A percentile compares a stretch with the other conserved stretches of the same genome.
Evolutionary conservation across 2,329 filamentous ascomycete species (phyloP).

Genomic region (Camillea tinctor): DNA sequence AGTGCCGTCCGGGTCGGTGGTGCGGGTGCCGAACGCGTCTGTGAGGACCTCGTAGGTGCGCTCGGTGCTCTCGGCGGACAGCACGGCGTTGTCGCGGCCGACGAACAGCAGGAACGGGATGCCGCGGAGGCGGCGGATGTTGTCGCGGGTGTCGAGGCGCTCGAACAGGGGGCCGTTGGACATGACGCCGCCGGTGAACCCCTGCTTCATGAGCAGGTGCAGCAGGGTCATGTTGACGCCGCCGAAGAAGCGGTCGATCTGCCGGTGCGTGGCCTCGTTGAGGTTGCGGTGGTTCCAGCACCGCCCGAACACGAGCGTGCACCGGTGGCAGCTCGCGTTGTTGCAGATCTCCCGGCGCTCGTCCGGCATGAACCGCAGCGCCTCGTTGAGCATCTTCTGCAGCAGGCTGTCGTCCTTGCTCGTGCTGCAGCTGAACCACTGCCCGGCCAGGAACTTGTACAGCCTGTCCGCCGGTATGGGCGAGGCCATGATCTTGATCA

Average conservation of each 20-base stretch:
- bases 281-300: constrained; percentile 66
- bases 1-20: neutral
- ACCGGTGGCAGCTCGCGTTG: constrained; percentile 60
- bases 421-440: constrained; percentile 56
- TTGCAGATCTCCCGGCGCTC: constrained; percentile 57
- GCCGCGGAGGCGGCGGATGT: constrained; percentile 48
- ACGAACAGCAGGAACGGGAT: constrained; percentile 57
- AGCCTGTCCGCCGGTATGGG: constrained; percentile 50
- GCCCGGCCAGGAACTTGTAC: constrained; percentile 47
- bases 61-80: constrained; percentile 53
- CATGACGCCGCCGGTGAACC: constrained; percentile 49
- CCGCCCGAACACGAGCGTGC: constrained; percentile 59
- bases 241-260: constrained; percentile 61
- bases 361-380: constrained; percentile 57
- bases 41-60: constrained; percentile 52
- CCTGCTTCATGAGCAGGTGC: constrained; percentile 56
- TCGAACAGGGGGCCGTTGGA: constrained; percentile 48
- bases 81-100: constrained; percentile 56
- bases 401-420: constrained; percentile 45
- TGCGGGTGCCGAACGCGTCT: constrained; percentile 45
- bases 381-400: constrained; percentile 53
- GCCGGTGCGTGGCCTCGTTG: constrained; percentile 63
- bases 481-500: constrained; percentile 51
- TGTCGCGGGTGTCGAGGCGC: constrained; percentile 47
- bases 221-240: constrained; percentile 61